Evolutionary conservation across 2,329 filamentous ascomycete species (phyloP).

Genomic region (Diaporthe citrichinensis): DNA sequence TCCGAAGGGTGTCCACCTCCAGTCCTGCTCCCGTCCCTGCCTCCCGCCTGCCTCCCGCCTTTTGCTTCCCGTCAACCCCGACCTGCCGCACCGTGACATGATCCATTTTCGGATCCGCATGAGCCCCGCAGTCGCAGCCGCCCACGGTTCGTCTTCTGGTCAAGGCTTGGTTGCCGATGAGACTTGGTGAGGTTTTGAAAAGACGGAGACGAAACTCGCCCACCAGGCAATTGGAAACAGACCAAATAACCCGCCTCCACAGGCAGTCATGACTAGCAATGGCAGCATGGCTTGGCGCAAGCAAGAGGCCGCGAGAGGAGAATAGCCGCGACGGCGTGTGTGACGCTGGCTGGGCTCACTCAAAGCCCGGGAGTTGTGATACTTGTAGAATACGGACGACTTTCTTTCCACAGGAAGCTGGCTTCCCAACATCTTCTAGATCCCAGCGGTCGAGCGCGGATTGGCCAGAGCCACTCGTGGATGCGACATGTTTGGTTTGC

Average conservation of each 20-base stretch:
- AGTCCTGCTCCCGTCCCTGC: conserved; percentile 11
- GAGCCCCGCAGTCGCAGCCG: conserved; percentile 19
- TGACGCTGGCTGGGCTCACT: not conserved
- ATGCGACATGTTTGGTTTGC: conserved; percentile 21
- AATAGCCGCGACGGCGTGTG: not conserved
- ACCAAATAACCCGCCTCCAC: conserved; percentile 1
- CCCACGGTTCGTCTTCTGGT: conserved; percentile 1
- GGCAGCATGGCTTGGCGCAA: not conserved
- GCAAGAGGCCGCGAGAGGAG: not conserved
- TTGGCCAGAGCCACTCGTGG: conserved; percentile 16
- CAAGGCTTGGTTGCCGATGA: conserved; percentile 29
- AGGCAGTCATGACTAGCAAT: conserved; percentile 12
- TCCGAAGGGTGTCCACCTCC: not conserved
- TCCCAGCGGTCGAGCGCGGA: conserved; percentile 14
- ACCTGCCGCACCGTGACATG: conserved; percentile 15
- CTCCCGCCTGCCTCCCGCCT: not conserved
- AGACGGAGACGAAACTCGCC: conserved; percentile 18
- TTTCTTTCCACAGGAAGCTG: not conserved
- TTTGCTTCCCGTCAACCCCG: conserved; percentile 14
- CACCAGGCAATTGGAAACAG: conserved; percentile 15
- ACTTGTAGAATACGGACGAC: conserved; percentile 4
- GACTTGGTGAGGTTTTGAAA: conserved; percentile 25
- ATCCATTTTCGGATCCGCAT: conserved; percentile 15
- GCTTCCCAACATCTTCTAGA: not conserved
- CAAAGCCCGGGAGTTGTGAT: not conserved